These are phyloP conservation scores for Clarkia xantiana DNA, from an alignment of 345 rosid genomes.

Conservation along the genomic window DNA sequence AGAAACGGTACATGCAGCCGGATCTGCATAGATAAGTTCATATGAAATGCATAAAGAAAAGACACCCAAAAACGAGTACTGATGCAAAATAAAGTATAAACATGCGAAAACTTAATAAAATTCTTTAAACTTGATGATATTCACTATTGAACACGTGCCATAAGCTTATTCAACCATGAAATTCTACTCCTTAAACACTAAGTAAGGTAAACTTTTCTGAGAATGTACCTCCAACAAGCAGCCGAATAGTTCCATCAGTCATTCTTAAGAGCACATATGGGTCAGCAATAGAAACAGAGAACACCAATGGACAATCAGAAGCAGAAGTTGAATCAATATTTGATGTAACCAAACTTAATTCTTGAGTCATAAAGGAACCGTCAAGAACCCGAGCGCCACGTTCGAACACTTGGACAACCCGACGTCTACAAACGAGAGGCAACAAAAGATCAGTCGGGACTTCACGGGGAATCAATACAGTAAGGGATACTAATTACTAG, in stretches of 20 bases:
- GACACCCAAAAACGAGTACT: too few relatives aligned
- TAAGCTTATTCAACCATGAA: too few relatives aligned
- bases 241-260: constrained; percentile 79
- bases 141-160: too few relatives aligned
- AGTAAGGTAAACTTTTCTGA: not conserved
- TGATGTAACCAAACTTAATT: constrained; percentile 57
- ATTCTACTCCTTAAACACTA: not conserved
- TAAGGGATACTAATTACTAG: too few relatives aligned
- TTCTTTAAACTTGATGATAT: too few relatives aligned
- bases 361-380: constrained; percentile 95
- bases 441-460: not conserved
- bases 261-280: constrained; percentile 78
- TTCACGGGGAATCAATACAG: not conserved
- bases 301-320: constrained; percentile 53
- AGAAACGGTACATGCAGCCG: constrained; percentile 68
- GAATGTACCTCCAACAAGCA: constrained; percentile 77
- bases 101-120: too few relatives aligned
- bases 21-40: constrained; percentile 39
- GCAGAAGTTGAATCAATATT: constrained; percentile 55
- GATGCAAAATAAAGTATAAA: too few relatives aligned
- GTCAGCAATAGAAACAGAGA: constrained; percentile 86
- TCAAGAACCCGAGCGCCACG: constrained; percentile 88
- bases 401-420: constrained; percentile 87
- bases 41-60: too few relatives aligned
- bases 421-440: constrained; percentile 42